Percentiles rank a stretch among this genome's conserved stretches.
Evolutionary conservation across 129 eudicot genomes (phyloP).

Genomic region (Chrysanthemum lavandulifolium): DNA sequence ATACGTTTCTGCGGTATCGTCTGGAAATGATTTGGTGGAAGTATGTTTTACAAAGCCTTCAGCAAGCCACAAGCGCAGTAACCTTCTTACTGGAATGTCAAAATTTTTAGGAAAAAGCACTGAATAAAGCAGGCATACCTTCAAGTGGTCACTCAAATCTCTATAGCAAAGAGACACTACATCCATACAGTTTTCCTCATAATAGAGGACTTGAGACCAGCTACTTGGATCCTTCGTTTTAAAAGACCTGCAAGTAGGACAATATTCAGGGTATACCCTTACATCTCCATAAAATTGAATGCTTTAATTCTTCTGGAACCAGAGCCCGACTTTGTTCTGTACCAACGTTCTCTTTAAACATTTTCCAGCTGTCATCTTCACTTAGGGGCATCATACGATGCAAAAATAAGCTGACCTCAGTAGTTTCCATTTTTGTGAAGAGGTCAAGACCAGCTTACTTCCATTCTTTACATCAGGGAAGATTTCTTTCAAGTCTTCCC

Average conservation of each 20-base stretch:
- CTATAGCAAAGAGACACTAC: too few species aligned
- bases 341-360: conserved; percentile 25
- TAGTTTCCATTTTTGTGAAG: conserved; percentile 10
- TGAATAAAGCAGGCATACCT: conserved; percentile 31
- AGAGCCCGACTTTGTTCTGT: conserved; percentile 9
- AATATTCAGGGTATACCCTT: conserved; percentile 30
- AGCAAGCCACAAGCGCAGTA: conserved; percentile 37
- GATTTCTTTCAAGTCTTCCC: conserved; percentile 19
- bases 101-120: conserved; percentile 33
- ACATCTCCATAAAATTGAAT: conserved; percentile 11
- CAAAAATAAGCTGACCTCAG: neutral
- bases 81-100: conserved; percentile 40
- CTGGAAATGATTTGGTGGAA: conserved; percentile 4
- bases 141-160: conserved; percentile 18
- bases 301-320: conserved; percentile 14
- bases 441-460: conserved; percentile 39
- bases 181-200: too few species aligned
- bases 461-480: conserved; percentile 32
- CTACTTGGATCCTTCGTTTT: conserved; percentile 9
- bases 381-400: conserved; percentile 23
- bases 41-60: conserved; percentile 43
- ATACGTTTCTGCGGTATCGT: conserved; percentile 27
- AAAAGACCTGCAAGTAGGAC: conserved; percentile 33
- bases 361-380: conserved; percentile 26
- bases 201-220: neutral